phyloP scores from a whole-genome alignment of 257 asterid species.

The Solanum chilense region DNA sequence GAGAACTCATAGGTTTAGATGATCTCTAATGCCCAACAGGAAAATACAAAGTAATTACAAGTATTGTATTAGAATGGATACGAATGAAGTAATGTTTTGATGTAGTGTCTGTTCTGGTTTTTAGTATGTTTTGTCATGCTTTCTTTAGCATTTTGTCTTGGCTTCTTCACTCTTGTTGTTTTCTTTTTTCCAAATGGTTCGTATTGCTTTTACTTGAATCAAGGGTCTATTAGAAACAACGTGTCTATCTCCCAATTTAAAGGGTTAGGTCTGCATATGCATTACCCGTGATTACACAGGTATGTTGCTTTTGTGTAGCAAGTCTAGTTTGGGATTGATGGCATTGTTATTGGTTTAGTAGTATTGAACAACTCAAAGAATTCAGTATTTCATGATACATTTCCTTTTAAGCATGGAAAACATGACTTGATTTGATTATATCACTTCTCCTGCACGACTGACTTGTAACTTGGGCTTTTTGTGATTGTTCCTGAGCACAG shows the following conservation, averaged over 20 bases:
- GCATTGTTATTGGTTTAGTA: background rate
- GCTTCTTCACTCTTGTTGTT: background rate
- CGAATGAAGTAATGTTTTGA: background rate
- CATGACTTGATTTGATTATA: background rate
- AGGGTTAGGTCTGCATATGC: background rate
- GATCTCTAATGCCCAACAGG: background rate
- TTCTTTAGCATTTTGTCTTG: background rate
- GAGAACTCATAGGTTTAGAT: background rate
- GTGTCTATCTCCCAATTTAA: background rate
- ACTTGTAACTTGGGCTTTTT: background rate
- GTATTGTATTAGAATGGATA: background rate
- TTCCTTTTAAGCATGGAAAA: background rate
- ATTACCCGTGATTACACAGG: background rate
- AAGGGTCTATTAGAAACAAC: background rate
- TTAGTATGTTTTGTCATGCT: background rate
- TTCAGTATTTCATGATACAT: background rate
- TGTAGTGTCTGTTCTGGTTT: background rate
- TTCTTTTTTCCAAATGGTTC: background rate
- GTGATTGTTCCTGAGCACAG: slow-evolving; percentile 23
- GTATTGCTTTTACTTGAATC: background rate
- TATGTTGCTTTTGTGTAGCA: background rate
- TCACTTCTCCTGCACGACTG: background rate
- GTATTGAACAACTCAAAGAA: background rate
- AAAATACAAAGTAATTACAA: background rate
- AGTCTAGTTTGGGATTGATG: background rate